phyloP scores from a whole-genome alignment of 2,329 filamentous ascomycete species.

The Calonectria honghensis region DNA sequence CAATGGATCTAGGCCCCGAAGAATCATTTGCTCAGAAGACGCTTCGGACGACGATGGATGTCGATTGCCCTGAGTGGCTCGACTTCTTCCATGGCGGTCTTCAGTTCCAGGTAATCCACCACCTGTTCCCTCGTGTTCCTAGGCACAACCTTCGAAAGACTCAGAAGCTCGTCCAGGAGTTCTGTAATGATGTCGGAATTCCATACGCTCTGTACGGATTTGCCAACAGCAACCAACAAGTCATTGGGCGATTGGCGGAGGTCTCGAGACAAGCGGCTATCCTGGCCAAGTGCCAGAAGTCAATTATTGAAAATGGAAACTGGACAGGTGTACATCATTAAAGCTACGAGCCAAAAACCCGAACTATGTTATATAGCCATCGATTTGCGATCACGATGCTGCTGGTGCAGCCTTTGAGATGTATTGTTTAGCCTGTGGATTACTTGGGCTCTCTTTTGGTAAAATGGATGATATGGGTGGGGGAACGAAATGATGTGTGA shows the following conservation, averaged over 20 bases:
- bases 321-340: slow-evolving; percentile 6
- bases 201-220: slow-evolving; percentile 92
- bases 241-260: slow-evolving; percentile 85
- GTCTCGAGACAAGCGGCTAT: slow-evolving; percentile 87
- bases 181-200: slow-evolving; percentile 87
- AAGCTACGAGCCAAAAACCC: not conserved
- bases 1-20: slow-evolving; percentile 85
- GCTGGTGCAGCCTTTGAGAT: not conserved
- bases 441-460: not conserved
- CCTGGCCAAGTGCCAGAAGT: slow-evolving; percentile 82
- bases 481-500: not conserved
- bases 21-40: slow-evolving; percentile 94
- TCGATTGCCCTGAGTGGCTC: slow-evolving; percentile 90
- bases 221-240: slow-evolving; percentile 86
- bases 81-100: slow-evolving; percentile 92
- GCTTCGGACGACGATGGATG: slow-evolving; percentile 94
- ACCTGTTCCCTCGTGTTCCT: slow-evolving; percentile 88
- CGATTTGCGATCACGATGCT: not conserved
- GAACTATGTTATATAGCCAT: not conserved
- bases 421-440: not conserved
- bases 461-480: not conserved
- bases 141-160: slow-evolving; percentile 86
- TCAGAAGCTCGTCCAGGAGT: slow-evolving; percentile 85
- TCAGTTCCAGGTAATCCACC: slow-evolving; percentile 92
- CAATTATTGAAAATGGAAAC: slow-evolving; percentile 55